Percentiles rank a stretch among this genome's conserved stretches.
phyloP scores from a whole-genome alignment of 192 early-diverging fungal species.

The Dispira parvispora region DNA sequence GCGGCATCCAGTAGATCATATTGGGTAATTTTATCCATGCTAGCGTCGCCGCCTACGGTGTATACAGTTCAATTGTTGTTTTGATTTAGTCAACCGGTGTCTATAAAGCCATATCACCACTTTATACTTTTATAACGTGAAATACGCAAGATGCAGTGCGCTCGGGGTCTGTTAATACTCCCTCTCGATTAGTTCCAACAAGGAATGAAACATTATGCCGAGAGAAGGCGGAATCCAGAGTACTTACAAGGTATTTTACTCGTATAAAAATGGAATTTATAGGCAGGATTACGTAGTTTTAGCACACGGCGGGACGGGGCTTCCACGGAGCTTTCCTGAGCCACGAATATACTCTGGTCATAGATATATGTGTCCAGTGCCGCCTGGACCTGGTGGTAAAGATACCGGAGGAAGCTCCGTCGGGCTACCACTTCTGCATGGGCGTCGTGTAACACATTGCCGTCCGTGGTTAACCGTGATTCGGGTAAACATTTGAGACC shows the following conservation, averaged over 20 bases:
- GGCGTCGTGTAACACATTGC: conserved; percentile 59
- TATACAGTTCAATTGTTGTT: no score
- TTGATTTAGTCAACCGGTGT: no score
- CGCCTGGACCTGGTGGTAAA: conserved; percentile 1
- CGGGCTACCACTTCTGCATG: conserved; percentile 84
- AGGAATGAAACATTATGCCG: no score
- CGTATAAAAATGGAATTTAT: conserved; percentile 52
- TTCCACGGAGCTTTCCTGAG: neutral
- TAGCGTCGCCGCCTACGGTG: conserved; percentile 71
- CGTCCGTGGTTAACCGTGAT: conserved; percentile 34
- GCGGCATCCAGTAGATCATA: conserved; percentile 15
- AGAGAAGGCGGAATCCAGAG: no score
- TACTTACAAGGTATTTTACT: conserved; percentile 60
- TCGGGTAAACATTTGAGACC: conserved; percentile 70
- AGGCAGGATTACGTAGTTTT: neutral
- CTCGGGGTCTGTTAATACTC: no score
- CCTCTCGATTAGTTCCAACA: no score
- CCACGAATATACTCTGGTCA: conserved; percentile 8
- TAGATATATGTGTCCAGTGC: conserved; percentile 1
- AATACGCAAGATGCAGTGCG: no score
- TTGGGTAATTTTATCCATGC: conserved; percentile 25
- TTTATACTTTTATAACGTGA: no score
- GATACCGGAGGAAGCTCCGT: conserved; percentile 50
- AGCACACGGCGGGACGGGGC: neutral
- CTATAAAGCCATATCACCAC: no score